phyloP scores from a whole-genome alignment of 2,329 filamentous ascomycete species.

The Fusarium humuli region DNA sequence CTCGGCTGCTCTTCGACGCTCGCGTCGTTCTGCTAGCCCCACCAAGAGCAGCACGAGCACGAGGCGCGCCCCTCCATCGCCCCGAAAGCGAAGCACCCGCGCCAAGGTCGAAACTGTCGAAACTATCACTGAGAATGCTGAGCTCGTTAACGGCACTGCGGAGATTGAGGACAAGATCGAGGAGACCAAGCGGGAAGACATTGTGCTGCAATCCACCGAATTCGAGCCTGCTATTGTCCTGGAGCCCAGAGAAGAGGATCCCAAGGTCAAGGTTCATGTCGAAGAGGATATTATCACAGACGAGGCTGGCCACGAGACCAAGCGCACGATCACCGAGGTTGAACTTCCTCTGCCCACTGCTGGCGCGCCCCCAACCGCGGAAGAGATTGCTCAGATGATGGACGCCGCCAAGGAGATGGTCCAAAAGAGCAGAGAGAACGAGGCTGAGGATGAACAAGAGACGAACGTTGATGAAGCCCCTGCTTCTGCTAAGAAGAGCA shows the following conservation, averaged over 20 bases:
- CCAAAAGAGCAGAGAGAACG: slow-evolving; percentile 67
- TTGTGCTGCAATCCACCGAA: slow-evolving; percentile 60
- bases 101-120: slow-evolving; percentile 56
- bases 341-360: slow-evolving; percentile 73
- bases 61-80: slow-evolving; percentile 62
- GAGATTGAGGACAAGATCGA: slow-evolving; percentile 33
- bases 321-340: slow-evolving; percentile 78
- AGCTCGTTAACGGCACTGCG: slow-evolving; percentile 47
- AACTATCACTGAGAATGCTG: slow-evolving; percentile 44
- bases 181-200: slow-evolving; percentile 49
- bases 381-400: slow-evolving; percentile 86
- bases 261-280: slow-evolving; percentile 76
- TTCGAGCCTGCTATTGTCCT: slow-evolving; percentile 62
- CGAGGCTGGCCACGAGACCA: slow-evolving; percentile 71
- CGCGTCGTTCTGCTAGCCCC: slow-evolving; percentile 69
- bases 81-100: slow-evolving; percentile 65
- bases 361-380: slow-evolving; percentile 76
- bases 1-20: slow-evolving; percentile 59
- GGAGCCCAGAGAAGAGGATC: slow-evolving; percentile 66
- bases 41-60: slow-evolving; percentile 58
- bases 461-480: slow-evolving; percentile 53
- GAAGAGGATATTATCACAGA: slow-evolving; percentile 70
- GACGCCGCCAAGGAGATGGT: slow-evolving; percentile 91
- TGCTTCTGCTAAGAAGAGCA: slow-evolving; percentile 64
- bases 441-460: slow-evolving; percentile 57